Conservation (phyloP, 805 yeast genomes). For the Cyberlindnera mississippiensis region DNA sequence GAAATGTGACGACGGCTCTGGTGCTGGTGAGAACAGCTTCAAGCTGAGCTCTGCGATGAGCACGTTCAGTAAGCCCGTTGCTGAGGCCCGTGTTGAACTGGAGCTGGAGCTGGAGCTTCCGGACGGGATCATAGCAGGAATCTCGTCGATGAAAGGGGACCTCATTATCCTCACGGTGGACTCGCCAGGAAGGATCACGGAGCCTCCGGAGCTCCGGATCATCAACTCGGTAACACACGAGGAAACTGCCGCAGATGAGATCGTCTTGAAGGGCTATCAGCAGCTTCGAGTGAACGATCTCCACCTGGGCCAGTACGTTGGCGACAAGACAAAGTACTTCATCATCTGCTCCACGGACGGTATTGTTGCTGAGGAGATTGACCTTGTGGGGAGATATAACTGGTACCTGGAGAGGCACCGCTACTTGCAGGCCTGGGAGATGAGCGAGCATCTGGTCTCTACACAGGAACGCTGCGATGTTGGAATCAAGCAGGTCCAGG, state of each 20-base stretch:
- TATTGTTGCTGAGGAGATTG: conserved; percentile 69
- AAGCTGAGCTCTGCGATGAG: conserved; percentile 38
- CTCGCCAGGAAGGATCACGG: conserved; percentile 32
- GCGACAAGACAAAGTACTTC: conserved; percentile 45
- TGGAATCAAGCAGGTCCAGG: conserved; percentile 4
- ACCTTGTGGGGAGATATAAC: conserved; percentile 59
- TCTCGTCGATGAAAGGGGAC: conserved; percentile 71
- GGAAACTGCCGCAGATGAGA: conserved; percentile 75
- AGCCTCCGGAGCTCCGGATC: conserved; percentile 72
- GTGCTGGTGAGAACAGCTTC: conserved; percentile 12
- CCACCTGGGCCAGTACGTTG: conserved; percentile 53
- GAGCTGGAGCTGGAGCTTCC: conserved; percentile 38
- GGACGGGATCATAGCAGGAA: conserved; percentile 60
- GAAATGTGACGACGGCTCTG: conserved; percentile 35
- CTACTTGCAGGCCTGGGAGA: conserved; percentile 73
- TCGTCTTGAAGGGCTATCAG: conserved; percentile 55
- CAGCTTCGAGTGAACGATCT: conserved; percentile 61
- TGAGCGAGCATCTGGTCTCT: conserved; percentile 55
- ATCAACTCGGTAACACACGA: conserved; percentile 62
- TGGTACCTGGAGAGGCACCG: conserved; percentile 62
- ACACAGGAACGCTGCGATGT: conserved; percentile 48
- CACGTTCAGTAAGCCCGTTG: conserved; percentile 44
- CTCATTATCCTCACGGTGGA: conserved; percentile 56
- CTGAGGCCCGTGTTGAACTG: conserved; percentile 37
- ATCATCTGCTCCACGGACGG: conserved; percentile 81